Percentiles rank a stretch among this genome's conserved stretches.
phyloP scores from a whole-genome alignment of 2,329 filamentous ascomycete species.

The Chaetothyriales sp. region DNA sequence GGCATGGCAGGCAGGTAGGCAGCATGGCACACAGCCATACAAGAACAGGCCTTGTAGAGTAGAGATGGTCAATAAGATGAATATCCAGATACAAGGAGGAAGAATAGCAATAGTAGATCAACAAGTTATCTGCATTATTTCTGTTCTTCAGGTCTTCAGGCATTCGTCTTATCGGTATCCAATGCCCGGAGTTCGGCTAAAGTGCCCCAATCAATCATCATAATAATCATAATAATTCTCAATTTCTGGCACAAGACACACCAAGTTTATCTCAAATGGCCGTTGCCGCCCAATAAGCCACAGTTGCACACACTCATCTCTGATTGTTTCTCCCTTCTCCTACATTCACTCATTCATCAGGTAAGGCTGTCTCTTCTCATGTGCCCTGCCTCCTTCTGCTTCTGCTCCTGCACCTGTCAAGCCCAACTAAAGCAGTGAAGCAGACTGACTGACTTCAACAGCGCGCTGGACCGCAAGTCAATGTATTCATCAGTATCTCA shows the following conservation, averaged over 20 bases:
- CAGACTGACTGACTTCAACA: background rate
- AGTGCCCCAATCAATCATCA: too few species aligned
- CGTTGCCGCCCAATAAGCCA: background rate
- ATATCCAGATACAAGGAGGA: too few species aligned
- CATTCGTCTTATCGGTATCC: too few species aligned
- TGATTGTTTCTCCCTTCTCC: background rate
- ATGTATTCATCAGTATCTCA: conserved; percentile 11
- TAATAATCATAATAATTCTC: background rate
- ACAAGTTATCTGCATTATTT: too few species aligned
- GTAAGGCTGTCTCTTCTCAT: background rate
- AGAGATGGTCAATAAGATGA: too few species aligned
- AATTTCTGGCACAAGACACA: background rate
- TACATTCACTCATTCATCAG: background rate
- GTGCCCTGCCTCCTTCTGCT: background rate
- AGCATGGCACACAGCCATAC: too few species aligned
- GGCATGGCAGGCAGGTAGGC: too few species aligned
- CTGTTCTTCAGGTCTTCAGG: too few species aligned
- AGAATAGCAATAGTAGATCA: too few species aligned
- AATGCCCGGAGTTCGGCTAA: too few species aligned
- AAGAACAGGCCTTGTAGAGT: too few species aligned
- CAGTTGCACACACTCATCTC: background rate
- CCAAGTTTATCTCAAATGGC: background rate
- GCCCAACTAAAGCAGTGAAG: background rate
- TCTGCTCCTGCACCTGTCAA: background rate
- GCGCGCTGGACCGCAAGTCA: conserved; percentile 14